Percentiles rank a stretch among this genome's conserved stretches.
Evolutionary conservation across 2,329 filamentous ascomycete species (phyloP).

Genomic region (Fusarium equiseti): DNA sequence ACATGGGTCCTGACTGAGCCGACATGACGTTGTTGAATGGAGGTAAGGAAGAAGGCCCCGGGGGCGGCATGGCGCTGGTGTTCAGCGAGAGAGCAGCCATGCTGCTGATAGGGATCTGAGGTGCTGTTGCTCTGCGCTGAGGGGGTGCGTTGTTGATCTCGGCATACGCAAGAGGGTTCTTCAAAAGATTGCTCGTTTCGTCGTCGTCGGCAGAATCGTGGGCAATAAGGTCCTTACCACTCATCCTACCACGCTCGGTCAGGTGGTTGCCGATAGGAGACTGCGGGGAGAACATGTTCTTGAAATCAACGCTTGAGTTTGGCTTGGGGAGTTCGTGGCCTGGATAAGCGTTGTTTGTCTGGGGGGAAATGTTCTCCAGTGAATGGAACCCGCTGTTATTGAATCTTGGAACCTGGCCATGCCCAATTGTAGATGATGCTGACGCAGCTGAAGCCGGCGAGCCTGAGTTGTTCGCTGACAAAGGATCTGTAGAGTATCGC

Average conservation of each 20-base stretch:
- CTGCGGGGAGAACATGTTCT: slow-evolving; percentile 77
- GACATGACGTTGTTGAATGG: slow-evolving; percentile 58
- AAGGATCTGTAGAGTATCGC: slow-evolving; percentile 43
- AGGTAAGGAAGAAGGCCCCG: slow-evolving; percentile 65
- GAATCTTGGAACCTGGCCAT: slow-evolving; percentile 70
- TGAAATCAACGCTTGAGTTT: slow-evolving; percentile 66
- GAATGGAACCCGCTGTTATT: slow-evolving; percentile 72
- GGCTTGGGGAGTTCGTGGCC: slow-evolving; percentile 70
- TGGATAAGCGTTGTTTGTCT: slow-evolving; percentile 65
- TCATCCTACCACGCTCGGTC: slow-evolving; percentile 69
- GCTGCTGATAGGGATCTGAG: slow-evolving; percentile 75
- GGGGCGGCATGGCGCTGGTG: slow-evolving; percentile 64
- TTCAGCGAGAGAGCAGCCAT: slow-evolving; percentile 79
- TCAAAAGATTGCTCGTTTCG: slow-evolving; percentile 78
- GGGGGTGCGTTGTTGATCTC: slow-evolving; percentile 61
- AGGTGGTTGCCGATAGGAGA: slow-evolving; percentile 79
- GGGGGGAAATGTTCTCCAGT: slow-evolving; percentile 71
- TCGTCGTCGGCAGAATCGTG: slow-evolving; percentile 74
- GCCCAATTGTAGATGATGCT: slow-evolving; percentile 52
- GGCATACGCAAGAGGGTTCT: slow-evolving; percentile 78
- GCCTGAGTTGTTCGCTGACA: slow-evolving; percentile 30
- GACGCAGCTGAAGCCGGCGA: slow-evolving; percentile 51
- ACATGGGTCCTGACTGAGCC: slow-evolving; percentile 49
- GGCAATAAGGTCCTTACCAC: slow-evolving; percentile 79
- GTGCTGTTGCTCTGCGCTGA: slow-evolving; percentile 75